phyloP scores from a whole-genome alignment of 1,284 basidiomycete species.

The Vanrija sp. region DNA sequence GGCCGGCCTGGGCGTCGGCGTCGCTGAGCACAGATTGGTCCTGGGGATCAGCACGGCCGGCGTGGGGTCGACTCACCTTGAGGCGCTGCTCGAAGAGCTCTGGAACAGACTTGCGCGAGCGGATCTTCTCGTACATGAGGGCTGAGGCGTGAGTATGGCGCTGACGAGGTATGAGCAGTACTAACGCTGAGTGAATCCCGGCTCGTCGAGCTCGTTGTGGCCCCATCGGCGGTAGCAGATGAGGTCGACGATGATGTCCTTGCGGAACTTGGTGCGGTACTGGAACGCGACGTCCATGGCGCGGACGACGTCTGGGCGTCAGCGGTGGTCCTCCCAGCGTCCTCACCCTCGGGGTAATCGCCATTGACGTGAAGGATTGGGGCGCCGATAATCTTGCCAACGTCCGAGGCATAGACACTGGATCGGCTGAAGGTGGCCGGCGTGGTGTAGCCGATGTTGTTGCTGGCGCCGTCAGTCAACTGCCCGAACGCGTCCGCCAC shows the following conservation, averaged over 20 bases:
- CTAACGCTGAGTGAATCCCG: slow-evolving; percentile 73
- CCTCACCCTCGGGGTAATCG: slow-evolving; percentile 75
- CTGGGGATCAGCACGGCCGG: not conserved
- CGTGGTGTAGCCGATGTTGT: slow-evolving; percentile 83
- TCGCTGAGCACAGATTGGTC: slow-evolving; percentile 51
- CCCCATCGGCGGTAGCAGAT: slow-evolving; percentile 78
- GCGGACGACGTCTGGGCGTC: slow-evolving; percentile 62
- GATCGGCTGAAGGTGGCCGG: slow-evolving; percentile 75
- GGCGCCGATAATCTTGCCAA: slow-evolving; percentile 83
- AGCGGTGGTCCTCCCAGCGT: slow-evolving; percentile 18
- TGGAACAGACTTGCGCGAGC: slow-evolving; percentile 69
- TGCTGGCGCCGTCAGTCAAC: slow-evolving; percentile 1
- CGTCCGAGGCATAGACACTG: slow-evolving; percentile 80
- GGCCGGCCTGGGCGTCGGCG: slow-evolving; percentile 54
- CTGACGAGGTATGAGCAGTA: not conserved
- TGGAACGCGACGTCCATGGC: slow-evolving; percentile 75
- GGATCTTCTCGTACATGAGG: slow-evolving; percentile 80
- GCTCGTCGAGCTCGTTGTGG: slow-evolving; percentile 87
- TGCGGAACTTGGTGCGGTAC: slow-evolving; percentile 77
- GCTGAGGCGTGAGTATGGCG: slow-evolving; percentile 34
- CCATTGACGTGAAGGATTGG: slow-evolving; percentile 90
- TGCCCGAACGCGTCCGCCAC: not conserved
- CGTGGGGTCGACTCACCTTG: slow-evolving; percentile 53
- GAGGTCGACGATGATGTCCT: slow-evolving; percentile 81
- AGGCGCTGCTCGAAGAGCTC: slow-evolving; percentile 74